phyloP scores from a whole-genome alignment of 257 asterid species.

The Petunia axillaris region DNA sequence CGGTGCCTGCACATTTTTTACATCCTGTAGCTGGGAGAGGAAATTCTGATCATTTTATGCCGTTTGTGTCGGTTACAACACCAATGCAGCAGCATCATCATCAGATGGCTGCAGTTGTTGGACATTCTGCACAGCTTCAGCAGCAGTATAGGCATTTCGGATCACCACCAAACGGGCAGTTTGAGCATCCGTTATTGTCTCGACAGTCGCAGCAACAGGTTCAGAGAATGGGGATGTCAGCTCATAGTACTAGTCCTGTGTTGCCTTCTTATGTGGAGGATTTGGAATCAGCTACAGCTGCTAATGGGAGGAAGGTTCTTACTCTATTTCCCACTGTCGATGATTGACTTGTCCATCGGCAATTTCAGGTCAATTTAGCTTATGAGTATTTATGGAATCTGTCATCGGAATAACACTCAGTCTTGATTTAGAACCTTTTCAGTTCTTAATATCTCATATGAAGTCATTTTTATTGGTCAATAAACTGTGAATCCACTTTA shows the following conservation, averaged over 20 bases:
- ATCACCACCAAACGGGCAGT: conserved; percentile 54
- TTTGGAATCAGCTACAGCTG: conserved; percentile 51
- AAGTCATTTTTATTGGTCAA: conserved; percentile 17
- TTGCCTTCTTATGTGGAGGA: conserved; percentile 54
- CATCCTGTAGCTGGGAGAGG: conserved; percentile 49
- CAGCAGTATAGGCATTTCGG: conserved; percentile 54
- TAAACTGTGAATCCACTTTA: conserved; percentile 30
- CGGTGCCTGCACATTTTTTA: conserved; percentile 73
- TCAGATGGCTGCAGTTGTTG: conserved; percentile 50
- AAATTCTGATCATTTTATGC: conserved; percentile 59
- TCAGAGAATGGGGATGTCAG: conserved; percentile 66
- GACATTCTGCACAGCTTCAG: conserved; percentile 43
- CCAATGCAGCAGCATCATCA: conserved; percentile 53
- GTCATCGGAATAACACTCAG: conserved; percentile 37
- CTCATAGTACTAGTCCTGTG: conserved; percentile 41
- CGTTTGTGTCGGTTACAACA: conserved; percentile 54
- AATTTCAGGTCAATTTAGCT: conserved; percentile 27
- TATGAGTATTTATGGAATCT: conserved; percentile 29
- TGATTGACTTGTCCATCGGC: conserved; percentile 43
- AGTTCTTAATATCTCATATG: conserved; percentile 24
- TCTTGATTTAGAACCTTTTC: conserved; percentile 27
- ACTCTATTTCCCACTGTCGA: conserved; percentile 81
- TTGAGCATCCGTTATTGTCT: conserved; percentile 53
- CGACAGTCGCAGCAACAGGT: conserved; percentile 54
- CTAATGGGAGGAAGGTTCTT: conserved; percentile 69